Conservation (phyloP, 164 flowering plant genomes). For the Nymphaea thermarum region DNA sequence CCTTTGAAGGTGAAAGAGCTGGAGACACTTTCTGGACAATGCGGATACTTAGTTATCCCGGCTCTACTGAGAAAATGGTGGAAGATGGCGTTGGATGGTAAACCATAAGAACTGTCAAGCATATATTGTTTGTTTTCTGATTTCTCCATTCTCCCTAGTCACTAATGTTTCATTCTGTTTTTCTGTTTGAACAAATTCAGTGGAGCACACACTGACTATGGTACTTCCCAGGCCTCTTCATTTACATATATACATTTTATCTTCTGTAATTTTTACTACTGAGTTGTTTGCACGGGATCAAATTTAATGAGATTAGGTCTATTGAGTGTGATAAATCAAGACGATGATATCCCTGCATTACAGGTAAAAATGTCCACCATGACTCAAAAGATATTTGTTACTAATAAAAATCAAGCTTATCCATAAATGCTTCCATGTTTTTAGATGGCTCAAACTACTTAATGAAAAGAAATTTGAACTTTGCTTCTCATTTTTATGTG, state of each 20-base stretch:
- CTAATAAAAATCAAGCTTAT: too few species aligned
- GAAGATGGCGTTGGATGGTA: constrained; percentile 80
- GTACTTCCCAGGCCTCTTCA: constrained; percentile 20
- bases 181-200: constrained; percentile 29
- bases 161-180: not conserved
- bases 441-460: too few species aligned
- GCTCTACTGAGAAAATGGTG: constrained; percentile 17
- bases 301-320: constrained; percentile 34
- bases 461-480: too few species aligned
- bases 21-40: constrained; percentile 91
- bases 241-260: too few species aligned
- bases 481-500: not conserved
- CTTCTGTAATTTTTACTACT: too few species aligned
- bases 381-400: not conserved
- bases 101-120: not conserved
- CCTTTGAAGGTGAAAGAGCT: constrained; percentile 67
- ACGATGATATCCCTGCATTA: constrained; percentile 75
- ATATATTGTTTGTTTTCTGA: too few species aligned
- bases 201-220: constrained; percentile 96
- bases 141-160: not conserved
- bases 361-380: constrained; percentile 31
- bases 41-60: constrained; percentile 86
- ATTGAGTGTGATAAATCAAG: constrained; percentile 83
- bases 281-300: constrained; percentile 2
- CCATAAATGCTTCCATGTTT: too few species aligned